These are phyloP conservation scores for Boletus fagicola DNA, from an alignment of 768 basidiomycete genomes.

Conservation along the genomic window DNA sequence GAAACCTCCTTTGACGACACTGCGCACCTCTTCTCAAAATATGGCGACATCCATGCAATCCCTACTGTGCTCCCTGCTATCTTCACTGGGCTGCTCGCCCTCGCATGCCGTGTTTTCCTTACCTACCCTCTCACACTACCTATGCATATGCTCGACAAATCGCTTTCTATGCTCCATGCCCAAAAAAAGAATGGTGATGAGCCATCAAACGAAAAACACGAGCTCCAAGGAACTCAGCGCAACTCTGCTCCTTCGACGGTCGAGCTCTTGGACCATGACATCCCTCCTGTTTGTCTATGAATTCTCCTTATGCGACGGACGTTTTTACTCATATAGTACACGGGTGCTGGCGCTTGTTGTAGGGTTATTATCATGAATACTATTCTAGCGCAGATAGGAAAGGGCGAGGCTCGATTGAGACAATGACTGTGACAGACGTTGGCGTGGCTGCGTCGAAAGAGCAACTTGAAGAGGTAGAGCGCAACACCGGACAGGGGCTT, in stretches of 20 bases:
- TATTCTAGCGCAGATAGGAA: conserved; percentile 35
- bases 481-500: conserved; percentile 19
- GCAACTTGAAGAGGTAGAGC: neutral
- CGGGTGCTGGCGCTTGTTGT: conserved; percentile 47
- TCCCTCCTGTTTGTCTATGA: conserved; percentile 51
- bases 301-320: conserved; percentile 37
- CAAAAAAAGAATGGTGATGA: conserved; percentile 30
- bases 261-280: conserved; percentile 32
- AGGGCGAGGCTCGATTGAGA: conserved; percentile 27
- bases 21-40: conserved; percentile 21
- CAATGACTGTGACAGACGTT: conserved; percentile 1
- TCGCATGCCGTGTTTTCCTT: conserved; percentile 48
- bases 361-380: conserved; percentile 42
- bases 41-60: conserved; percentile 32
- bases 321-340: conserved; percentile 44
- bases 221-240: conserved; percentile 25
- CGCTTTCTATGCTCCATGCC: conserved; percentile 34
- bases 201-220: conserved; percentile 29
- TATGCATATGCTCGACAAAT: conserved; percentile 39
- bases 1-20: conserved; percentile 26
- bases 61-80: conserved; percentile 30
- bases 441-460: neutral
- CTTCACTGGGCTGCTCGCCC: conserved; percentile 40
- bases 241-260: conserved; percentile 28
- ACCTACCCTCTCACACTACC: conserved; percentile 51